Percentiles rank a stretch among this genome's conserved stretches.
These are phyloP conservation scores for Aspergillus aculeatinus DNA, from an alignment of 2,329 filamentous ascomycete species.

Conservation along the genomic window DNA sequence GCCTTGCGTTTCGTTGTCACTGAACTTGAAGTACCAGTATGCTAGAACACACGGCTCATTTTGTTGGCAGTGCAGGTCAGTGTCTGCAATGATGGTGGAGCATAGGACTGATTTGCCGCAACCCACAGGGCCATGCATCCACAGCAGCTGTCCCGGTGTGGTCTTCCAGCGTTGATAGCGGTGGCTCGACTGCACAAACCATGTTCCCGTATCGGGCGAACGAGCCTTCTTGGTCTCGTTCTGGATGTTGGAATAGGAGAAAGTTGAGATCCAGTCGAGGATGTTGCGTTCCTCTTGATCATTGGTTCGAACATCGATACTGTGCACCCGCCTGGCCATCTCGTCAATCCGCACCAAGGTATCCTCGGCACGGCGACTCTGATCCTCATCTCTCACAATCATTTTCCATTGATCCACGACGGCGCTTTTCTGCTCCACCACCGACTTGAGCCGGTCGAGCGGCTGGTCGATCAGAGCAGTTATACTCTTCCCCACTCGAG, in stretches of 20 bases:
- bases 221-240: background rate
- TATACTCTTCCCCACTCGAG: background rate
- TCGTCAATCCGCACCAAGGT: background rate
- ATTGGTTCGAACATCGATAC: background rate
- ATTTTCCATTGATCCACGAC: background rate
- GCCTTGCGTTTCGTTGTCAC: background rate
- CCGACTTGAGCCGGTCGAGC: background rate
- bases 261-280: background rate
- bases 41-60: background rate
- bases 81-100: background rate
- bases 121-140: constrained; percentile 3
- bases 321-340: background rate
- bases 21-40: constrained; percentile 1
- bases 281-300: background rate
- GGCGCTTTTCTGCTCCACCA: background rate
- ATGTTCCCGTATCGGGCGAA: background rate
- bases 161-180: background rate
- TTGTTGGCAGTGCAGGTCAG: background rate
- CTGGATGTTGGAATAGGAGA: background rate
- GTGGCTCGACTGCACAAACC: background rate
- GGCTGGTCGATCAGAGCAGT: background rate
- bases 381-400: background rate
- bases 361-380: background rate
- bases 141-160: background rate
- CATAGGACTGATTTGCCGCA: constrained; percentile 8